Evolutionary conservation across 345 rosid species (phyloP).

Genomic region (Moricandia arvensis): DNA sequence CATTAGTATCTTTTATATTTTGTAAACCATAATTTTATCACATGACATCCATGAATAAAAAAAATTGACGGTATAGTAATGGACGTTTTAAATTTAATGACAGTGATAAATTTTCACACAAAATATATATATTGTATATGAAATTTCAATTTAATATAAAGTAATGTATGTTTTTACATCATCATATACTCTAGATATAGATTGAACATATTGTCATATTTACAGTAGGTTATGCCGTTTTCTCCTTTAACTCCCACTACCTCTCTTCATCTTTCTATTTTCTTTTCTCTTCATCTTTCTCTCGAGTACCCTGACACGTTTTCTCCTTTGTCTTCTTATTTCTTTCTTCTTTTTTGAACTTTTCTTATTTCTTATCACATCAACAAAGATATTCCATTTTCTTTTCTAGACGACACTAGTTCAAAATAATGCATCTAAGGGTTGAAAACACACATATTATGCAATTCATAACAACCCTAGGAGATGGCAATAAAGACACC

Average conservation of each 20-base stretch:
- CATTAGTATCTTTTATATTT: background rate
- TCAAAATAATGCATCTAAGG: background rate
- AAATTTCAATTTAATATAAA: no score
- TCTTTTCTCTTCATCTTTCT: background rate
- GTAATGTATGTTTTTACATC: no score
- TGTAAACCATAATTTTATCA: background rate
- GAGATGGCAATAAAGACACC: background rate
- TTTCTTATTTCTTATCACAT: background rate
- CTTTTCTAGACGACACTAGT: background rate
- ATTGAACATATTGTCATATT: no score
- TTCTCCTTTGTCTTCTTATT: conserved; percentile 3
- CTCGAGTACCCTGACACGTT: conserved; percentile 39
- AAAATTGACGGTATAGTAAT: no score
- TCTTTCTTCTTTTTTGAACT: background rate
- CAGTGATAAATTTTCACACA: no score
- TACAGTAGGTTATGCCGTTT: no score
- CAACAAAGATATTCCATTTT: background rate
- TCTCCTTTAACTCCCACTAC: conserved; percentile 29
- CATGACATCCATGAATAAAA: no score
- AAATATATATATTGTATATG: no score
- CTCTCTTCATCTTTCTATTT: background rate
- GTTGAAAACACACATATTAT: background rate
- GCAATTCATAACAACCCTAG: background rate
- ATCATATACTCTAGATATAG: no score
- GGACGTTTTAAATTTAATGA: no score